phyloP scores from a whole-genome alignment of 345 rosid species.

The Carallia brachiata region DNA sequence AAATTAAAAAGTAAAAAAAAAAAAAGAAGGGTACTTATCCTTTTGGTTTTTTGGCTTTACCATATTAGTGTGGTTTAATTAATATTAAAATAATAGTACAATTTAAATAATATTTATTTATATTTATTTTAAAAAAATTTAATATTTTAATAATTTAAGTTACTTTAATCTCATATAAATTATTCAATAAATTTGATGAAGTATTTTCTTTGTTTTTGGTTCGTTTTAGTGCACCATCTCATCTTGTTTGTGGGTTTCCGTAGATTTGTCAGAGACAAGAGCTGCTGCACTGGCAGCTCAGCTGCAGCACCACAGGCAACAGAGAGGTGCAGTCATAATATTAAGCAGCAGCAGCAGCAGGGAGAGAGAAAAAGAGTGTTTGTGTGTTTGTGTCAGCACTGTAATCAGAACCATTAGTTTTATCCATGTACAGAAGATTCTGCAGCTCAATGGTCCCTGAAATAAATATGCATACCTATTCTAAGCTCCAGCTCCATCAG shows the following conservation, averaged over 20 bases:
- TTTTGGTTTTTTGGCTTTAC: too few species aligned
- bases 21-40: too few species aligned
- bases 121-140: too few species aligned
- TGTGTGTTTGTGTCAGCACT: conserved; percentile 25
- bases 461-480: conserved; percentile 56
- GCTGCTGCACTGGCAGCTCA: conserved; percentile 46
- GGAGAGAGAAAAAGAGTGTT: conserved; percentile 17
- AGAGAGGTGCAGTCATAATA: conserved; percentile 52
- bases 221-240: conserved; percentile 16
- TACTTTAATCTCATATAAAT: too few species aligned
- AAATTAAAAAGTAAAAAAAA: too few species aligned
- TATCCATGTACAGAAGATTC: conserved; percentile 61
- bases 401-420: conserved; percentile 60
- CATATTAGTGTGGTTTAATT: too few species aligned
- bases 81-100: too few species aligned
- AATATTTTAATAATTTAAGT: too few species aligned
- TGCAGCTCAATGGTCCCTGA: conserved; percentile 64
- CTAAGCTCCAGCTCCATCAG: conserved; percentile 13
- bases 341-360: conserved; percentile 11
- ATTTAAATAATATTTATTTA: too few species aligned
- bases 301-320: conserved; percentile 36
- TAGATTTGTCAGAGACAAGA: conserved; percentile 72
- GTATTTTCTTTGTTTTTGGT: neutral
- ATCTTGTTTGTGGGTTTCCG: conserved; percentile 65
- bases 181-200: too few species aligned